A percentile compares a stretch with the other conserved stretches of the same genome.
Conservation (phyloP, 2,329 filamentous ascomycete genomes). For the Eurotiales sp. region DNA sequence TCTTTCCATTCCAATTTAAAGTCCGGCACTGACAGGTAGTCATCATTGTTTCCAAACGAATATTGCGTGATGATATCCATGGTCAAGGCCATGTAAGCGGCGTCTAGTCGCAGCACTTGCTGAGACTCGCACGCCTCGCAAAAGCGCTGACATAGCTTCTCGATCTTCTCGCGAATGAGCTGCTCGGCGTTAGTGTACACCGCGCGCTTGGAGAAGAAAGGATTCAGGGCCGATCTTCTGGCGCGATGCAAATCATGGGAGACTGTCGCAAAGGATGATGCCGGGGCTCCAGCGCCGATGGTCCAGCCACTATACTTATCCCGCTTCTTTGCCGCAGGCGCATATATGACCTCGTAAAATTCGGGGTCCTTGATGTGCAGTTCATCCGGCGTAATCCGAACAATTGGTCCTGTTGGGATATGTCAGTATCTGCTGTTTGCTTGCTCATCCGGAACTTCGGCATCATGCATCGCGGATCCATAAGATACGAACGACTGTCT, state of each 20-base stretch:
- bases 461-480: no score
- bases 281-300: slow-evolving; percentile 17
- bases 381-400: slow-evolving; percentile 33
- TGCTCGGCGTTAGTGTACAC: slow-evolving; percentile 37
- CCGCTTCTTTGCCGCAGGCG: slow-evolving; percentile 21
- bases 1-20: slow-evolving; percentile 24
- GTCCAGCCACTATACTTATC: slow-evolving; percentile 25
- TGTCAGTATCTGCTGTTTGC: not conserved
- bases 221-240: slow-evolving; percentile 22
- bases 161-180: slow-evolving; percentile 33
- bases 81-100: slow-evolving; percentile 28
- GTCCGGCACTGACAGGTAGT: slow-evolving; percentile 27
- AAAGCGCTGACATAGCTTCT: slow-evolving; percentile 25
- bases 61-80: slow-evolving; percentile 39
- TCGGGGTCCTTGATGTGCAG: slow-evolving; percentile 33
- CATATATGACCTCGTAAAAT: slow-evolving; percentile 33
- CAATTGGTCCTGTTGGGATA: slow-evolving; percentile 26
- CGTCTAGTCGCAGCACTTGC: slow-evolving; percentile 22
- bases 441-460: not conserved
- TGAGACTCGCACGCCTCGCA: slow-evolving; percentile 17
- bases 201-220: slow-evolving; percentile 30
- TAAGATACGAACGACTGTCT: not conserved
- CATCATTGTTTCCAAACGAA: slow-evolving; percentile 32
- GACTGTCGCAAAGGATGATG: slow-evolving; percentile 21
- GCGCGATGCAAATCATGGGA: slow-evolving; percentile 24